A percentile compares a stretch with the other conserved stretches of the same genome.
Conservation (phyloP, 441 rosid species). For the Populus hybrid region DNA sequence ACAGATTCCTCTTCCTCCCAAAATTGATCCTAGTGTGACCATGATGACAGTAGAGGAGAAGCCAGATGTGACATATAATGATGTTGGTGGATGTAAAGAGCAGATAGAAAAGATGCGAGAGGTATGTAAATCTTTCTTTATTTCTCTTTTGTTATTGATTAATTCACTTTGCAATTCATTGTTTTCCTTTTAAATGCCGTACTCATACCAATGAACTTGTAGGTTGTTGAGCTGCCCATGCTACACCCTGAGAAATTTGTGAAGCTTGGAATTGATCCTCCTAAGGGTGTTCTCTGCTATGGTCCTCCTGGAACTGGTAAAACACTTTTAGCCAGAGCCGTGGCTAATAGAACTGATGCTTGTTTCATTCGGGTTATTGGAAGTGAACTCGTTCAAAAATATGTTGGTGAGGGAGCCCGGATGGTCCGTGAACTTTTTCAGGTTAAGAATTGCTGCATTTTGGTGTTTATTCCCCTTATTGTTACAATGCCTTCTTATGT, state of each 20-base stretch:
- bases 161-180: background rate
- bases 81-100: conserved; percentile 99
- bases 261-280: conserved; percentile 96
- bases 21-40: conserved; percentile 96
- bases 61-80: conserved; percentile 97
- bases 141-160: background rate
- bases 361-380: conserved; percentile 94
- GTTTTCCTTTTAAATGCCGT: background rate
- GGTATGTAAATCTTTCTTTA: conserved; percentile 32
- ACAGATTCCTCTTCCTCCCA: conserved; percentile 98
- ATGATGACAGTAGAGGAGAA: conserved; percentile 99
- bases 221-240: conserved; percentile 95
- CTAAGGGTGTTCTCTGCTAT: conserved; percentile 93
- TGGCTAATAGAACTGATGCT: conserved; percentile 92
- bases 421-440: conserved; percentile 93
- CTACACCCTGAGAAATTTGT: conserved; percentile 95
- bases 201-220: background rate
- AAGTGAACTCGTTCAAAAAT: conserved; percentile 95
- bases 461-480: background rate
- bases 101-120: conserved; percentile 97
- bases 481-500: background rate
- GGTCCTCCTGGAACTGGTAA: conserved; percentile 99
- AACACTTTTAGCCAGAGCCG: conserved; percentile 90
- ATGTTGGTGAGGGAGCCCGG: conserved; percentile 93
- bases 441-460: conserved; percentile 31